phyloP scores from a whole-genome alignment of 2,329 filamentous ascomycete species.

The Beauveria caledonica region DNA sequence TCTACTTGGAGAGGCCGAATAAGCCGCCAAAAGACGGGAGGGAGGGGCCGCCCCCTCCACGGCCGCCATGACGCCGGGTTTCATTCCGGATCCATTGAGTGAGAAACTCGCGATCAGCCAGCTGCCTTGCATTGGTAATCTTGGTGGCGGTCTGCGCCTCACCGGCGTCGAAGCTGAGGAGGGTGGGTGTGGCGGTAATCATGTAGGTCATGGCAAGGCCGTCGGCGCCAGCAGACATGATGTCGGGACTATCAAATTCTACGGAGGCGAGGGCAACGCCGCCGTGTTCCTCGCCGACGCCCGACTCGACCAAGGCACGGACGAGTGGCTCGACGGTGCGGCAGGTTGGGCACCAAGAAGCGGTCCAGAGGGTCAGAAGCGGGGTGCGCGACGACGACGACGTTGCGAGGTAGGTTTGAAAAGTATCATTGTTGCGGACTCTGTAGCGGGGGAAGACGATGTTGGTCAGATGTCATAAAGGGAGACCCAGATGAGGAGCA shows the following conservation, averaged over 20 bases:
- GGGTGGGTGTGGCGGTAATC: slow-evolving; percentile 49
- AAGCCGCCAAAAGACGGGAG: slow-evolving; percentile 30
- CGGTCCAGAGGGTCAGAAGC: slow-evolving; percentile 53
- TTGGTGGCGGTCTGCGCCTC: slow-evolving; percentile 43
- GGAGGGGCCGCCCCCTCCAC: slow-evolving; percentile 35
- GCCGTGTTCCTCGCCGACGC: slow-evolving; percentile 46
- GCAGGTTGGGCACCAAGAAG: slow-evolving; percentile 50
- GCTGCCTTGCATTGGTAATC: slow-evolving; percentile 38
- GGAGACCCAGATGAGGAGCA: not conserved
- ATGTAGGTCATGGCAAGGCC: slow-evolving; percentile 45
- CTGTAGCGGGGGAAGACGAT: slow-evolving; percentile 24
- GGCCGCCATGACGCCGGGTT: slow-evolving; percentile 37
- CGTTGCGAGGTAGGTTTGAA: slow-evolving; percentile 47
- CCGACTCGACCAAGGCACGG: slow-evolving; percentile 37
- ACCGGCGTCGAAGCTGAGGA: slow-evolving; percentile 49
- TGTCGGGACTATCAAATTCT: slow-evolving; percentile 50
- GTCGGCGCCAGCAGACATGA: slow-evolving; percentile 33
- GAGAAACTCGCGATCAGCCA: slow-evolving; percentile 42
- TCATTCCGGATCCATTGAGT: slow-evolving; percentile 46
- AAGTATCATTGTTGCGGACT: slow-evolving; percentile 45
- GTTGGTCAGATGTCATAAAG: not conserved
- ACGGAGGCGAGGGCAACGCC: slow-evolving; percentile 46
- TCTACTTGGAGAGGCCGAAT: slow-evolving; percentile 25
- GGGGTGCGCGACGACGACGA: slow-evolving; percentile 45
- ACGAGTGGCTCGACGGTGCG: slow-evolving; percentile 41